Conservation (phyloP, 169 alveolate species). For the Cryptosporidium baileyi region DNA sequence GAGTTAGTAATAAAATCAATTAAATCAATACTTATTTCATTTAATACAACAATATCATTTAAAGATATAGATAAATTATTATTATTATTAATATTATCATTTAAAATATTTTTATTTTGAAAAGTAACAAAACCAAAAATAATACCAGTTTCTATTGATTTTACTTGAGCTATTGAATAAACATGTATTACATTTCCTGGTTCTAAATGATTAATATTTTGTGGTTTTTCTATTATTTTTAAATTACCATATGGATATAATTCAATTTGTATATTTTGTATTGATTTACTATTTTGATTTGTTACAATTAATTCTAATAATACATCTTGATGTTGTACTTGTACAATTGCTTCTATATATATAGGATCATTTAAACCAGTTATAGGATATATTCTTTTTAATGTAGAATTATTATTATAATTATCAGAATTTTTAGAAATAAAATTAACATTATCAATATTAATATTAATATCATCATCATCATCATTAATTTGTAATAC, state of each 20-base stretch:
- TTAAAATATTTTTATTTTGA: conserved; percentile 78
- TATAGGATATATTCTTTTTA: conserved; percentile 68
- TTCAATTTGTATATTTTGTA: conserved; percentile 90
- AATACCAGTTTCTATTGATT: conserved; percentile 87
- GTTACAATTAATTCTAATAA: conserved; percentile 84
- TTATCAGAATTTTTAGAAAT: neutral
- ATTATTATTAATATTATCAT: neutral
- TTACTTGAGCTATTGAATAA: conserved; percentile 81
- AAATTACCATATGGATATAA: conserved; percentile 85
- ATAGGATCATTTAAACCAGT: conserved; percentile 92
- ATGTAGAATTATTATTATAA: neutral
- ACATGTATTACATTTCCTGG: conserved; percentile 80
- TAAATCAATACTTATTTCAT: conserved; percentile 86
- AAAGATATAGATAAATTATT: neutral
- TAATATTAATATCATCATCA: neutral
- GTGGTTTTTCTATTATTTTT: conserved; percentile 83
- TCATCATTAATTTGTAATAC: conserved; percentile 69
- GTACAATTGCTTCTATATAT: conserved; percentile 90
- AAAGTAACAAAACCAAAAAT: conserved; percentile 92
- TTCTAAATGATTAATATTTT: conserved; percentile 79
- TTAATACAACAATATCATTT: conserved; percentile 83
- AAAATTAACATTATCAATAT: neutral
- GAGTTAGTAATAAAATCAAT: conserved; percentile 87
- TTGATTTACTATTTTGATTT: conserved; percentile 86
- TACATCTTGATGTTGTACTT: conserved; percentile 88